Percentiles rank a stretch among this genome's conserved stretches.
These are phyloP conservation scores for Dictyostelium firmibasis DNA, from an alignment of 78 protist genomes.

Conservation along the genomic window DNA sequence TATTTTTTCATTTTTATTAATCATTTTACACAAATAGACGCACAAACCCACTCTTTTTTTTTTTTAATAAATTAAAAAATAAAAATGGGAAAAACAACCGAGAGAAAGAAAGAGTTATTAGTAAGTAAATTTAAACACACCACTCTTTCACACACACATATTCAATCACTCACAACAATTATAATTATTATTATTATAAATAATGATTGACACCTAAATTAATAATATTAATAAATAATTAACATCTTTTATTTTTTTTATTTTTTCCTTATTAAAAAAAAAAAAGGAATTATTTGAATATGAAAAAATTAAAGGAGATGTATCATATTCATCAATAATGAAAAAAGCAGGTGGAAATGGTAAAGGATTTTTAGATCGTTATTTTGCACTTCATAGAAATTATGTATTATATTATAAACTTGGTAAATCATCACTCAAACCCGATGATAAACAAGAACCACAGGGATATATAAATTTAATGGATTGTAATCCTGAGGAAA, in stretches of 20 bases:
- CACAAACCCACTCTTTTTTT: not conserved
- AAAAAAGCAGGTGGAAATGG: conserved; percentile 75
- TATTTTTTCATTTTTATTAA: not conserved
- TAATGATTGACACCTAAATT: too few species aligned
- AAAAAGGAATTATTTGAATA: conserved; percentile 41
- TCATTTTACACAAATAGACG: not conserved
- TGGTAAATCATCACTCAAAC: conserved; percentile 31
- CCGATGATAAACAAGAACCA: conserved; percentile 71
- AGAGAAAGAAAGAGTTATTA: conserved; percentile 62
- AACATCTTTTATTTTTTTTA: not conserved
- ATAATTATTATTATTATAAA: not conserved
- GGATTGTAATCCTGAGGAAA: conserved; percentile 48
- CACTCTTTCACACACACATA: not conserved
- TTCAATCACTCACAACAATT: not conserved
- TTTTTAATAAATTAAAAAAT: not conserved
- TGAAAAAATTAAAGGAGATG: conserved; percentile 61
- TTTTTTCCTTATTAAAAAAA: not conserved
- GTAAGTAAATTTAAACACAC: conserved; percentile 2
- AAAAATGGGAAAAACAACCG: conserved; percentile 38
- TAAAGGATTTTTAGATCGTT: conserved; percentile 68
- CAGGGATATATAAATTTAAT: conserved; percentile 68
- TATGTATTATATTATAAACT: conserved; percentile 60
- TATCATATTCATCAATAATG: conserved; percentile 52
- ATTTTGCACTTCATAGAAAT: conserved; percentile 58
- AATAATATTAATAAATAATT: too few species aligned